Evolutionary conservation across 129 eudicot genomes (phyloP).

Genomic region (Apium graveolens): DNA sequence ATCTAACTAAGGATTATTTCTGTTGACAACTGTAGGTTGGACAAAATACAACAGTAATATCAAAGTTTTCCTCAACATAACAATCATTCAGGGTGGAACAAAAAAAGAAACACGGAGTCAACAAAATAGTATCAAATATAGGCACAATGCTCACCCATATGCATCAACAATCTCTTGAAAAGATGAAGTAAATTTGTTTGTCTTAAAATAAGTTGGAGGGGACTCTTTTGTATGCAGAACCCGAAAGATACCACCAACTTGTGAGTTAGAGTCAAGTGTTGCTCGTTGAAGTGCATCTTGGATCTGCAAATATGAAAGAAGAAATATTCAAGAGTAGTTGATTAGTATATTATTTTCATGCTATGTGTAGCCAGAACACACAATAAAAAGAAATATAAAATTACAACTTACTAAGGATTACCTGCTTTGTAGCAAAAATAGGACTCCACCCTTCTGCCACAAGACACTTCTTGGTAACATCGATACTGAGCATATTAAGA

Average conservation of each 20-base stretch:
- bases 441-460: conserved; percentile 99
- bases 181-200: conserved; percentile 82
- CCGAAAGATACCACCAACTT: conserved; percentile 91
- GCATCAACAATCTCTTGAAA: conserved; percentile 98
- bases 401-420: conserved; percentile 12
- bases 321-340: neutral
- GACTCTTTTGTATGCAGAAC: conserved; percentile 74
- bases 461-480: conserved; percentile 93
- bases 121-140: neutral
- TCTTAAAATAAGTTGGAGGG: conserved; percentile 88
- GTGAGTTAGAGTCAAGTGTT: conserved; percentile 79
- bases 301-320: conserved; percentile 48
- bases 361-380: neutral
- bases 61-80: neutral
- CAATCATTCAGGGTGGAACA: neutral
- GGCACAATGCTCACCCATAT: conserved; percentile 65
- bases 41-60: neutral
- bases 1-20: neutral
- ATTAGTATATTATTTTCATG: conserved; percentile 4
- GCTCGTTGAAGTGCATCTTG: conserved; percentile 83
- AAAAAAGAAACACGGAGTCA: neutral
- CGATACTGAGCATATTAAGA: conserved; percentile 93
- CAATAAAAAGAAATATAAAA: neutral
- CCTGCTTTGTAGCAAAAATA: conserved; percentile 73
- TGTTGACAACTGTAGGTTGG: neutral